Evolutionary conservation across 495 filamentous ascomycete genomes (phyloP).

Genomic region (Pyrenopolyporus hunteri): DNA sequence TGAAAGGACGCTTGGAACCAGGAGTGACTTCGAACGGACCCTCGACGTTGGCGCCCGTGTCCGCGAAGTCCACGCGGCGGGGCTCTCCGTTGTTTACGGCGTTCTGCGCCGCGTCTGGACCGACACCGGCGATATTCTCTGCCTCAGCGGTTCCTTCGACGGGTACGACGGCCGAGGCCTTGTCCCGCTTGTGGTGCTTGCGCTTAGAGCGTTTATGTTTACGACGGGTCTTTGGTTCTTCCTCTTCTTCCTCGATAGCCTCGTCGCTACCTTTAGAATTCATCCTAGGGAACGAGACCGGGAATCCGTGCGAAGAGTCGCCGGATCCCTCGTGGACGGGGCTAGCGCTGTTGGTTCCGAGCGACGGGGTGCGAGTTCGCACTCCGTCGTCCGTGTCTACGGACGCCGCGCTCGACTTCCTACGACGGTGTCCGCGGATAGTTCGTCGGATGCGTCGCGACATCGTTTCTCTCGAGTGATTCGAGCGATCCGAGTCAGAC

Average conservation of each 20-base stretch:
- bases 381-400: conserved; percentile 57
- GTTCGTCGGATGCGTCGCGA: conserved; percentile 75
- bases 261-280: conserved; percentile 44
- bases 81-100: conserved; percentile 42
- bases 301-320: conserved; percentile 41
- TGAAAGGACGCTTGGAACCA: conserved; percentile 43
- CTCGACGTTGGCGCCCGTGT: conserved; percentile 28
- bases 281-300: conserved; percentile 33
- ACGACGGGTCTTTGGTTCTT: conserved; percentile 34
- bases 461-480: conserved; percentile 70
- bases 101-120: conserved; percentile 27
- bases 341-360: conserved; percentile 44
- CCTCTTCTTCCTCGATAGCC: conserved; percentile 49
- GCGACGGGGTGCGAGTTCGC: conserved; percentile 46
- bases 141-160: conserved; percentile 35
- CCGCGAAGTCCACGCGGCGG: conserved; percentile 53
- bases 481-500: conserved; percentile 70
- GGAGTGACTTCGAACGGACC: conserved; percentile 43
- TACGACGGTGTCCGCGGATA: conserved; percentile 68
- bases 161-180: conserved; percentile 28
- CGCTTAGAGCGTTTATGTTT: conserved; percentile 40
- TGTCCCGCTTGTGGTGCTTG: conserved; percentile 47
- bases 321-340: conserved; percentile 42
- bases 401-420: conserved; percentile 76
- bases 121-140: conserved; percentile 43